Evolutionary conservation across 257 asterid species (phyloP), one percentile per base, ranked within the genome.

Genomic region (Cinchona pubescens): DNA sequence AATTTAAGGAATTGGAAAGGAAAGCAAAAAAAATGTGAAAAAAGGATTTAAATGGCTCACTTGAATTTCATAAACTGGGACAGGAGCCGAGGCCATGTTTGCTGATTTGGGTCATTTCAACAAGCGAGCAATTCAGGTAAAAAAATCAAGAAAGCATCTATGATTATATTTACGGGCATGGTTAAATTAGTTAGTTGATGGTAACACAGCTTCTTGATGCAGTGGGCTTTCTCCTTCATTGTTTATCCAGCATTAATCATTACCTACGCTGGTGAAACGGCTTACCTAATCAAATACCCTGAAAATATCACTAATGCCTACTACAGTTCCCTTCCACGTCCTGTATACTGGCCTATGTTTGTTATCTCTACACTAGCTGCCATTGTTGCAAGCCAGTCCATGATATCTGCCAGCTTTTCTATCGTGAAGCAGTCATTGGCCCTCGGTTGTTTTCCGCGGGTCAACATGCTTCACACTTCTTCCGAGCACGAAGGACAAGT

Each of bases 71-170:
- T n/a, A n/a, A n/a, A n/a, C n/a, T n/a, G n/a, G n/a, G n/a, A n/a
- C n/a, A n/a, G n/a, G n/a, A n/a, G 96, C 90, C 10, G 94, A 90
- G 82, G 96, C 92, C 51, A 90, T 90, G 96, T 87, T 90, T 86
- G 91, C 94, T 42, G 96, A 90, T 84, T 82, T 90, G 76, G 94
- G 96, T 19, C 96, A 90, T 72, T 90, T 88, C 87, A 90, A 87
- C 81, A 88, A 85, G 83, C 82, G 83, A 73, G 87, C 89, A 62
- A 87, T 90, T 46, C 96, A 90, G 91, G 93, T 88, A 5, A 37
- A 5, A 5, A 37, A 37, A n/a, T 37, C 40, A 37, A 2, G 40
- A 5, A 37, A 37, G 40, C 40, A 37, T 37, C 40, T 37, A 37
- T 5, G 40, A 5, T 37, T 37, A 37, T 5, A n/a, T n/a, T n/a